phyloP scores from a whole-genome alignment of 768 basidiomycete species.

The Floccularia luteovirens region DNA sequence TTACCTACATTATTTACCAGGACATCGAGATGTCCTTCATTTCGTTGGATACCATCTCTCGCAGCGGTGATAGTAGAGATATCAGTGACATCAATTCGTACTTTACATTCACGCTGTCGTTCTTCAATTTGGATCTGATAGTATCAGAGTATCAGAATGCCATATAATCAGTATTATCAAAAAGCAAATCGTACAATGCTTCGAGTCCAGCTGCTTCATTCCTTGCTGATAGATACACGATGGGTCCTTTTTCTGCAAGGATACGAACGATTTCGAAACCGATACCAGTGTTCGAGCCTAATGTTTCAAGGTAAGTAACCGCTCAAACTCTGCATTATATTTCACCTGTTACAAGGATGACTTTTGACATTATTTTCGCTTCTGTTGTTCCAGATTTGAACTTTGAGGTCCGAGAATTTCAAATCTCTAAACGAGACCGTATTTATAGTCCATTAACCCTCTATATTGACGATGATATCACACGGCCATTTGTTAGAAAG shows the following conservation, averaged over 20 bases:
- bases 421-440: too few relatives aligned
- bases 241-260: constrained; percentile 33
- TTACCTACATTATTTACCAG: constrained; percentile 28
- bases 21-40: constrained; percentile 33
- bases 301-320: neutral
- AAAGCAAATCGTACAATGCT: constrained; percentile 25
- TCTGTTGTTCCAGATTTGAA: too few relatives aligned
- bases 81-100: constrained; percentile 31
- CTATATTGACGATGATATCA: too few relatives aligned
- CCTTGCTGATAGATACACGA: constrained; percentile 35
- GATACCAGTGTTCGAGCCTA: constrained; percentile 39
- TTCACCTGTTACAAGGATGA: constrained; percentile 35
- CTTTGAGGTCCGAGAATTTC: too few relatives aligned
- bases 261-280: constrained; percentile 36
- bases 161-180: neutral
- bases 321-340: neutral
- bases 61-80: constrained; percentile 23
- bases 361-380: constrained; percentile 28
- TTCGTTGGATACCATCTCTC: constrained; percentile 23
- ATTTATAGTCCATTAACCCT: too few relatives aligned
- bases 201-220: constrained; percentile 29
- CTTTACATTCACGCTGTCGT: constrained; percentile 21
- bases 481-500: too few relatives aligned
- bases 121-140: constrained; percentile 21
- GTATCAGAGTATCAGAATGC: neutral